These are phyloP conservation scores for Hypoxylon sp. DNA, from an alignment of 2,329 filamentous ascomycete species.

Conservation along the genomic window DNA sequence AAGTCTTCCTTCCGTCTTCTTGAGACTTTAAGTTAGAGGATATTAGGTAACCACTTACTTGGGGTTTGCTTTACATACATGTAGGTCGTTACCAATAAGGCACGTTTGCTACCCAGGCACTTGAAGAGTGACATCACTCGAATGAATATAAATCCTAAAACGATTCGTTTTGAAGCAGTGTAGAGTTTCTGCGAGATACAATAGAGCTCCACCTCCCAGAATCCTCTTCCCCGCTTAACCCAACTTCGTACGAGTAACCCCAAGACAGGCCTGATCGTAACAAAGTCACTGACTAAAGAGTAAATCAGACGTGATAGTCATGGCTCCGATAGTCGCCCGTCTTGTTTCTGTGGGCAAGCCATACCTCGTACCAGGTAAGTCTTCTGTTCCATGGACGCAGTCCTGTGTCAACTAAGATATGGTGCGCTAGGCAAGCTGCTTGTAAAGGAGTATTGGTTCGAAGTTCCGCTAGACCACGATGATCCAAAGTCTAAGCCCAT, in stretches of 20 bases:
- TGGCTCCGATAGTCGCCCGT: conserved; percentile 50
- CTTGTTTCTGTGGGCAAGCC: conserved; percentile 58
- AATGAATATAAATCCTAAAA: background rate
- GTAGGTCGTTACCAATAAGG: background rate
- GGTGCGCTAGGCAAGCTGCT: conserved; percentile 74
- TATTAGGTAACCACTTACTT: background rate
- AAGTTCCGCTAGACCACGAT: conserved; percentile 85
- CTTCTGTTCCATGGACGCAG: background rate
- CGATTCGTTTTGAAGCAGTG: background rate
- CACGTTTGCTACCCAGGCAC: background rate
- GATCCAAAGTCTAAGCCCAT: conserved; percentile 73
- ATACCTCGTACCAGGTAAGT: conserved; percentile 58
- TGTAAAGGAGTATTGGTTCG: conserved; percentile 87
- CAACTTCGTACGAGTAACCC: conserved; percentile 12
- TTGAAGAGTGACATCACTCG: background rate
- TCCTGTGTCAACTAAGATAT: conserved; percentile 29
- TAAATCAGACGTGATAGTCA: conserved; percentile 17
- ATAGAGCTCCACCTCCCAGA: conserved; percentile 23
- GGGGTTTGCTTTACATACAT: background rate
- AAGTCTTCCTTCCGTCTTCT: background rate
- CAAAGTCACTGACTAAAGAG: background rate
- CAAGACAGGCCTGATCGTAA: conserved; percentile 4
- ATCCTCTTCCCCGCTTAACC: conserved; percentile 37
- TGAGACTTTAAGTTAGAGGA: background rate
- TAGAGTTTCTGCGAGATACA: conserved; percentile 3